phyloP scores from a whole-genome alignment of 768 basidiomycete genomes.

The Rhizopogon vulgaris region DNA sequence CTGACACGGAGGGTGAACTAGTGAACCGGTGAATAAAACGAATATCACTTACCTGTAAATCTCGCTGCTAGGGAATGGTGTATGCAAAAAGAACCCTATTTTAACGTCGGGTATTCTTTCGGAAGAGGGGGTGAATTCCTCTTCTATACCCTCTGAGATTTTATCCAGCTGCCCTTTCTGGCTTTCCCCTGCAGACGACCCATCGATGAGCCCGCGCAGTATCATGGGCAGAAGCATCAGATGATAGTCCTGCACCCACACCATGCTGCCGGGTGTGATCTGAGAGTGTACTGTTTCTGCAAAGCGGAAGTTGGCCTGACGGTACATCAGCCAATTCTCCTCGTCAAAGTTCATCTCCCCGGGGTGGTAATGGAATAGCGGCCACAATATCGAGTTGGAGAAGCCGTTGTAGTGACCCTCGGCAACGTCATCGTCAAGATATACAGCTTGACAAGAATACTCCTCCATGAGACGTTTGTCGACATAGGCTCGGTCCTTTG shows the following conservation, averaged over 20 bases:
- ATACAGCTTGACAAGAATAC: conserved; percentile 96
- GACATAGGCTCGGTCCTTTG: conserved; percentile 84
- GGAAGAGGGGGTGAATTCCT: conserved; percentile 30
- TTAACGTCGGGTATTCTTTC: conserved; percentile 63
- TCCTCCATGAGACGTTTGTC: conserved; percentile 91
- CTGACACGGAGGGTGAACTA: conserved; percentile 33
- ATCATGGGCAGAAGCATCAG: conserved; percentile 97
- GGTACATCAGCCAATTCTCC: conserved; percentile 96
- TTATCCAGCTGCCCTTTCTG: conserved; percentile 56
- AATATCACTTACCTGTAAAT: conserved; percentile 77
- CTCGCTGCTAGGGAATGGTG: conserved; percentile 95
- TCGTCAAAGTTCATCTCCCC: conserved; percentile 99
- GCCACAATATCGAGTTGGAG: conserved; percentile 99
- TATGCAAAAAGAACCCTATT: conserved; percentile 98
- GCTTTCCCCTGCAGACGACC: conserved; percentile 50
- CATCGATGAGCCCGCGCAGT: conserved; percentile 83
- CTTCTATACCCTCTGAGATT: conserved; percentile 69
- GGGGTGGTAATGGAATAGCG: conserved; percentile 98
- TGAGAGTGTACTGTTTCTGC: conserved; percentile 83
- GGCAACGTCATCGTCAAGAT: conserved; percentile 96
- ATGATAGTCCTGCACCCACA: conserved; percentile 99
- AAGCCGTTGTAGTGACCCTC: conserved; percentile 98
- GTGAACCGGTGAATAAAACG: conserved; percentile 5
- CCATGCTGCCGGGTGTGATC: conserved; percentile 82
- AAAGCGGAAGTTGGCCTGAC: conserved; percentile 93